Percentiles rank a stretch among this genome's conserved stretches.
phyloP scores from a whole-genome alignment of 202 grass and related monocot genomes.

The Carex arenaria region DNA sequence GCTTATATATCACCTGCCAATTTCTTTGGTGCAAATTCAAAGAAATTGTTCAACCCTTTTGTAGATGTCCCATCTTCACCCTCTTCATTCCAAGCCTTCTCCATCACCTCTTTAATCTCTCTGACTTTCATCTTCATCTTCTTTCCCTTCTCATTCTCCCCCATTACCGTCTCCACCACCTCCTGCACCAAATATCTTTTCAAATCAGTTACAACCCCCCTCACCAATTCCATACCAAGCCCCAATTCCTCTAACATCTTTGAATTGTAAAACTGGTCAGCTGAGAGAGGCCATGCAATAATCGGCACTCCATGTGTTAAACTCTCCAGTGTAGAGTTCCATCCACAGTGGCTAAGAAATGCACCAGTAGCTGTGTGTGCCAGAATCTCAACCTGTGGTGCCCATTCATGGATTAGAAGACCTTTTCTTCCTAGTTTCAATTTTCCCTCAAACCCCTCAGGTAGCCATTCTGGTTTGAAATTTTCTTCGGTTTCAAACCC shows the following conservation, averaged over 20 bases:
- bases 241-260: slow-evolving; percentile 32
- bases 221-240: slow-evolving; percentile 41
- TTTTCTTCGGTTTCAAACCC: slow-evolving; percentile 16
- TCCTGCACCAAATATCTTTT: slow-evolving; percentile 7
- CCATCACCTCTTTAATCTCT: slow-evolving; percentile 15
- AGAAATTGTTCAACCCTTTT: slow-evolving; percentile 30
- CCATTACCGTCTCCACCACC: slow-evolving; percentile 18
- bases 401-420: slow-evolving; percentile 27
- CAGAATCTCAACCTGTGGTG: slow-evolving; percentile 47
- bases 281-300: slow-evolving; percentile 38
- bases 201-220: slow-evolving; percentile 26
- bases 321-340: slow-evolving; percentile 34
- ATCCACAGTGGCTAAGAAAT: slow-evolving; percentile 40
- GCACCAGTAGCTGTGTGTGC: slow-evolving; percentile 37
- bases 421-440: not conserved
- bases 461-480: slow-evolving; percentile 28
- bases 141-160: not conserved
- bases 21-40: not conserved
- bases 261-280: slow-evolving; percentile 37
- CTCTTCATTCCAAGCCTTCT: slow-evolving; percentile 13
- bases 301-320: slow-evolving; percentile 19
- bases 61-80: slow-evolving; percentile 23
- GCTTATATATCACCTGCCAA: not conserved
- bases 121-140: slow-evolving; percentile 11
- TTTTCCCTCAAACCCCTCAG: slow-evolving; percentile 35